Conservation (phyloP, 768 basidiomycete species). For the Rhodocollybia butyracea region DNA sequence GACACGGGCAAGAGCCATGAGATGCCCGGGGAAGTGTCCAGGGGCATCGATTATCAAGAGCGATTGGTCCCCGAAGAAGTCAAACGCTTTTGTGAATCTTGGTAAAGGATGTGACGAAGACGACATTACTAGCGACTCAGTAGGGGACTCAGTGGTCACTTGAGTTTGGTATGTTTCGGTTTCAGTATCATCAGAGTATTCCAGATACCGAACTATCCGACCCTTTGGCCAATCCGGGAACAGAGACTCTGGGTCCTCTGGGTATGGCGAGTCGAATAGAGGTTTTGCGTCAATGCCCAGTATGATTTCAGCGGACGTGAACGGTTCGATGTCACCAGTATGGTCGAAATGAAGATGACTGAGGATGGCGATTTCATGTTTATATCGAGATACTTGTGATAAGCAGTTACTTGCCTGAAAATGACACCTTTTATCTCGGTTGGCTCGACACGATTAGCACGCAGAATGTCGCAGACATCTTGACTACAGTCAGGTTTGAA, state of each 20-base stretch:
- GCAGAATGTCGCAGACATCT: neutral
- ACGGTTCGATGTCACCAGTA: neutral
- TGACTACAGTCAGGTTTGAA: neutral
- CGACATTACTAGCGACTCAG: neutral
- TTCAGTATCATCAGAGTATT: neutral
- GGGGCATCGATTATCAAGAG: conserved; percentile 12
- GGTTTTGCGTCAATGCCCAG: neutral
- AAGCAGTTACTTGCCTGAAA: neutral
- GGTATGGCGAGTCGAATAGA: neutral
- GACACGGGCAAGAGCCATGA: conserved; percentile 12
- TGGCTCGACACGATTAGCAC: neutral
- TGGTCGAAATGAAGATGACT: conserved; percentile 9
- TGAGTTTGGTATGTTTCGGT: neutral
- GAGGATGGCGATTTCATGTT: neutral
- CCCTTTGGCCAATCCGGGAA: neutral
- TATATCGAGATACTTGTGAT: neutral
- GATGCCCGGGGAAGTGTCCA: conserved; percentile 12
- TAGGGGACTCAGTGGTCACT: neutral
- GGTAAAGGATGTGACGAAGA: neutral
- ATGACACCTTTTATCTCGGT: conserved; percentile 3
- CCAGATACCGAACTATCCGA: neutral
- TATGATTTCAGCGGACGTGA: neutral
- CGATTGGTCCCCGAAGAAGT: conserved; percentile 8
- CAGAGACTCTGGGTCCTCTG: neutral
- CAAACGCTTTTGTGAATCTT: neutral